phyloP scores from a whole-genome alignment of 179 eudicot genomes.

The Carnegiea gigantea region DNA sequence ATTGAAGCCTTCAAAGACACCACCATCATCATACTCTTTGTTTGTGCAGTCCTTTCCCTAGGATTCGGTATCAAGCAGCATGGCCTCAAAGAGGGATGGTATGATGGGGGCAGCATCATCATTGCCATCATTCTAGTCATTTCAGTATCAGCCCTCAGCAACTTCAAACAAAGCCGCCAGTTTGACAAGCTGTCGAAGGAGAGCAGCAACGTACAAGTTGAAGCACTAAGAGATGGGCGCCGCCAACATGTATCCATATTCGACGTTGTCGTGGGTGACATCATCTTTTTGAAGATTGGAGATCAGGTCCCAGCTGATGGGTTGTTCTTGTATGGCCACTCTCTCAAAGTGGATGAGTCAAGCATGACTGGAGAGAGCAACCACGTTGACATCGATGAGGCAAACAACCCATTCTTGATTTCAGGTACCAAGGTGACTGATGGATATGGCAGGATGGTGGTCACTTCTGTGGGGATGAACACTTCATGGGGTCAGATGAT shows the following conservation, averaged over 20 bases:
- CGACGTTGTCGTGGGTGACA: constrained; percentile 48
- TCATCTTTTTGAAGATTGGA: constrained; percentile 45
- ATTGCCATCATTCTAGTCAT: constrained; percentile 50
- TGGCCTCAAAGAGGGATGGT: constrained; percentile 54
- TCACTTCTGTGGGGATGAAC: constrained; percentile 48
- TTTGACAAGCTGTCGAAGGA: constrained; percentile 36
- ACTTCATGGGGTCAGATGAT: constrained; percentile 50
- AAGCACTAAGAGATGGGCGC: constrained; percentile 38
- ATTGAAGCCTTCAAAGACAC: constrained; percentile 41
- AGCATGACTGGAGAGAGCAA: constrained; percentile 62
- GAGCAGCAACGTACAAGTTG: constrained; percentile 37
- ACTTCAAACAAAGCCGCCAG: constrained; percentile 41
- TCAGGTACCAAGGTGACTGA: constrained; percentile 48
- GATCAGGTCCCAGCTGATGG: constrained; percentile 58
- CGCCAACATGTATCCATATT: constrained; percentile 42
- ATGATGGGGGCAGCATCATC: constrained; percentile 58
- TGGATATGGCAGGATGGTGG: constrained; percentile 41
- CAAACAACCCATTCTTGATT: constrained; percentile 32
- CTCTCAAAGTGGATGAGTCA: constrained; percentile 47
- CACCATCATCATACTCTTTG: constrained; percentile 34
- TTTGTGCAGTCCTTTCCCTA: constrained; percentile 41
- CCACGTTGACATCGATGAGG: constrained; percentile 32
- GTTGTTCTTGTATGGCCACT: constrained; percentile 43
- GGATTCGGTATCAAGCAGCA: constrained; percentile 49
- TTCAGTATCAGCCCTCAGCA: constrained; percentile 39